These are phyloP conservation scores for Annulohypoxylon maeteangense DNA, from an alignment of 495 filamentous ascomycete species.

Conservation along the genomic window DNA sequence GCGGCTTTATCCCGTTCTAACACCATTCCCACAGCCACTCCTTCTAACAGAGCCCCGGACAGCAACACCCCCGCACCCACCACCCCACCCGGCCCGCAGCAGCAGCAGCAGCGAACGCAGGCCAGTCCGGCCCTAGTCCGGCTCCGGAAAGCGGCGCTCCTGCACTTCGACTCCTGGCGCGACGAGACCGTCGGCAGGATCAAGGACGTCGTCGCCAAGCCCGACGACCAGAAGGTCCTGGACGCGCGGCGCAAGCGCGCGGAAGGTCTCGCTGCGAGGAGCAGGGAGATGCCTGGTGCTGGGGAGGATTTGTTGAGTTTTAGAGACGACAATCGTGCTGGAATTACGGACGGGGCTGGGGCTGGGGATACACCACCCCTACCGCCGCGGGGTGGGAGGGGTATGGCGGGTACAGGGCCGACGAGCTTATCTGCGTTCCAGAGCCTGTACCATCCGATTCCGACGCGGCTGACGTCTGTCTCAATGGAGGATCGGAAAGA, in stretches of 20 bases:
- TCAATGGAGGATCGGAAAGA: constrained; percentile 57
- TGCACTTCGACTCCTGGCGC: constrained; percentile 57
- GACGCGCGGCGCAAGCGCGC: constrained; percentile 52
- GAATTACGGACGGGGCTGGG: too few relatives aligned
- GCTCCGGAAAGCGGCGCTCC: constrained; percentile 49
- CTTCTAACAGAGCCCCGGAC: not conserved
- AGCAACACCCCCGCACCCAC: not conserved
- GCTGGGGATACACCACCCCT: constrained; percentile 24
- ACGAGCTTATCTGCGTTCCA: constrained; percentile 49
- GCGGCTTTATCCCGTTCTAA: constrained; percentile 14
- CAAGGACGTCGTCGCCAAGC: constrained; percentile 50
- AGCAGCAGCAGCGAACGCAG: constrained; percentile 4
- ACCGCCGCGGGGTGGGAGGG: not conserved
- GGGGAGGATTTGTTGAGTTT: constrained; percentile 50
- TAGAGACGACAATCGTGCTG: constrained; percentile 19
- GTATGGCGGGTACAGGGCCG: constrained; percentile 10
- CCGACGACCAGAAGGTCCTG: constrained; percentile 51
- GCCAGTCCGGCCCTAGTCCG: constrained; percentile 47
- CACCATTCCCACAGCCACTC: not conserved
- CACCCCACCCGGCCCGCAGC: not conserved
- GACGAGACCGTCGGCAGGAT: constrained; percentile 48
- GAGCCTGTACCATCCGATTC: constrained; percentile 57
- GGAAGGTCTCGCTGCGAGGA: constrained; percentile 32
- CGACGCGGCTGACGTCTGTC: constrained; percentile 55
- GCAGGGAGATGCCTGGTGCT: constrained; percentile 10